Evolutionary conservation across 2,329 filamentous ascomycete genomes (phyloP), one percentile per base, ranked within the genome.

Genomic region (Alternaria viburni): DNA sequence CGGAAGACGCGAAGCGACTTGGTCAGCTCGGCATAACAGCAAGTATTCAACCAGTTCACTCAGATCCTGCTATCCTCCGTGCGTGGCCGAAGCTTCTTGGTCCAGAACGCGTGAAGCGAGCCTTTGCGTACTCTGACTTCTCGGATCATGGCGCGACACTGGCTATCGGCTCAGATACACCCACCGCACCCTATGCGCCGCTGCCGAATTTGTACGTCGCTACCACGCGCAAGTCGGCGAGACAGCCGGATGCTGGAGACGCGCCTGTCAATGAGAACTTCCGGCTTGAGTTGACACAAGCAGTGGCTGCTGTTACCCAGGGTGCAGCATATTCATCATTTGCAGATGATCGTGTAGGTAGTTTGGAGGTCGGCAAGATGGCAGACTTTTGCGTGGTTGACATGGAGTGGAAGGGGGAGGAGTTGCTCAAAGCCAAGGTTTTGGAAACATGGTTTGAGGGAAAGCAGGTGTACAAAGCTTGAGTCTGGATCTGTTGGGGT

Each of bases 41-140:
- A 63, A 92, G 92, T 60, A 97, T 97, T 68, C 93, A 97, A 83
- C 96, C 93, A 21, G 97, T 96, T 82, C 97, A 93, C 79, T 92
- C 93, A 69, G 93, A 97, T 74, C 89, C 89, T 0, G 86, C 87
- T 0, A 88, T 90, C 59, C 78, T 90, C 4, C 81, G 84, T 26
- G 88, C 87, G 0, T 91, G 89, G 87, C 87, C 87, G 0, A 78
- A 81, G 8, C 82, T 90, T 15, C 77, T 91, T 5, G 88, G 87
- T 1, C 70, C 76, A 1, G 78, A 83, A 15, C 81, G 88, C 1
- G 86, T 88, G 77, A 81, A 81, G 54, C 82, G 88, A 13, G 88
- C 87, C 0, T 91, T 90, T 69, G 86, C 89, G 0, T 90, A 91
- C 74, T 83, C 83, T 45, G 88, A 90, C 50, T 89, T 90, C 65